Base-by-base conservation (phyloP, 2,329 filamentous ascomycete species). In the Coleophoma eucalyptorum region DNA sequence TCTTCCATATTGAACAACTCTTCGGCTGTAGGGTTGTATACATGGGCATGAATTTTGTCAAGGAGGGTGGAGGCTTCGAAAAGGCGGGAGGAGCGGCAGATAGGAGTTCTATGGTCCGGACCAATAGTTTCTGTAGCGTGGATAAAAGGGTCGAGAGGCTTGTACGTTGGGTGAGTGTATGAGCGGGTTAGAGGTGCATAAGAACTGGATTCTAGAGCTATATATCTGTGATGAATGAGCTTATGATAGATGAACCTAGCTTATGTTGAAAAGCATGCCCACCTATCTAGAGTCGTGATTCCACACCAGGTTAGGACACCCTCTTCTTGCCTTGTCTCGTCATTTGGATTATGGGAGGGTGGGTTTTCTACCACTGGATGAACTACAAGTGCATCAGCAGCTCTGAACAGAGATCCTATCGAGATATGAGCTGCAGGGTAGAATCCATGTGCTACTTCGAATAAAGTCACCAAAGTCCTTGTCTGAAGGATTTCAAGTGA, bases 201-300 rank as follows among this genome's bases (percentile, higher is more conserved):
- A 43, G 42, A 43, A 32, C 50, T 38, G 18, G 32, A 35, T 47
- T 43, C 46, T 31, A 15, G 32, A 12, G 46, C 46, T 2, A 49
- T 31, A 32, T 49, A 49, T 49, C 46, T 49, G 32, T 33, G 5
- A 18, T 21, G 18, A 3, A 45, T 12, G 43, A 31, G 13, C n/a
- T 4, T 26, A 33, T 45, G 2, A 45, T 33, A 11, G n/a, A n/a
- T 45, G 13, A 6, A 15, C 5, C 32, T 33, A n/a, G n/a, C n/a
- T n/a, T n/a, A n/a, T n/a, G n/a, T 33, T 42, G 12, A 42, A 42
- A 3, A 42, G 20, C 11, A 42, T 6, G 33, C 38, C 43, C 43
- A 49, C 48, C 48, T 49, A 16, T 49, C 48, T 35, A 49, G 21
- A 20, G 44, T 37, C 44, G 40, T 26, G 40, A 44, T 49, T 44